A percentile compares a stretch with the other conserved stretches of the same genome.
Conservation (phyloP, 441 rosid genomes). For the Croton laevigatus region DNA sequence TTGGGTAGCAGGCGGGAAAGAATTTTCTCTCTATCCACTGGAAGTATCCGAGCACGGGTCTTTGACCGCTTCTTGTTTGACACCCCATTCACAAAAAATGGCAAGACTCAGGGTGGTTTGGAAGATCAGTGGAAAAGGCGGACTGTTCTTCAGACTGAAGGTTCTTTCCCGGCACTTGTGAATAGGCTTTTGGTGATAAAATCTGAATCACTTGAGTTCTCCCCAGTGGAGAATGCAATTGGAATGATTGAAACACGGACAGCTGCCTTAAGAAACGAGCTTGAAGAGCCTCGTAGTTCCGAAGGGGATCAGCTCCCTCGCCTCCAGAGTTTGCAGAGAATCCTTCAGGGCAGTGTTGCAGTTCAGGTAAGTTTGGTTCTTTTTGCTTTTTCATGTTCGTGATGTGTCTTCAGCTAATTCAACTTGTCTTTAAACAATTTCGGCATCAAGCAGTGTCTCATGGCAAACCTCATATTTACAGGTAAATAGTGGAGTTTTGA, state of each 20-base stretch:
- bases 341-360: constrained; percentile 99
- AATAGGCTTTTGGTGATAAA: constrained; percentile 85
- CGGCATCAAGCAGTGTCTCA: neutral
- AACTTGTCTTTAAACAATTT: neutral
- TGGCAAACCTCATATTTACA: constrained; percentile 29
- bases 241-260: constrained; percentile 99
- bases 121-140: constrained; percentile 99
- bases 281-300: constrained; percentile 98
- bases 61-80: constrained; percentile 98
- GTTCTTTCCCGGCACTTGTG: constrained; percentile 98
- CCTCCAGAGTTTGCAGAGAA: constrained; percentile 95
- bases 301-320: constrained; percentile 98
- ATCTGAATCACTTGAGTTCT: constrained; percentile 96
- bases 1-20: constrained; percentile 97
- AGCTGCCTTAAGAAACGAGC: constrained; percentile 89
- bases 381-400: neutral
- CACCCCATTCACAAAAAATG: constrained; percentile 96
- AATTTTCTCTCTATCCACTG: constrained; percentile 92
- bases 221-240: constrained; percentile 98
- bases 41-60: constrained; percentile 90
- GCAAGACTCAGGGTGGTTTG: constrained; percentile 97
- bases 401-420: neutral
- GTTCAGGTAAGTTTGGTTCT: constrained; percentile 62
- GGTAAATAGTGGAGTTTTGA: constrained; percentile 97
- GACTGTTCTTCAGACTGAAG: constrained; percentile 88